Evolutionary conservation across 1,284 basidiomycete genomes (phyloP).

Genomic region (Naganishia sp.): DNA sequence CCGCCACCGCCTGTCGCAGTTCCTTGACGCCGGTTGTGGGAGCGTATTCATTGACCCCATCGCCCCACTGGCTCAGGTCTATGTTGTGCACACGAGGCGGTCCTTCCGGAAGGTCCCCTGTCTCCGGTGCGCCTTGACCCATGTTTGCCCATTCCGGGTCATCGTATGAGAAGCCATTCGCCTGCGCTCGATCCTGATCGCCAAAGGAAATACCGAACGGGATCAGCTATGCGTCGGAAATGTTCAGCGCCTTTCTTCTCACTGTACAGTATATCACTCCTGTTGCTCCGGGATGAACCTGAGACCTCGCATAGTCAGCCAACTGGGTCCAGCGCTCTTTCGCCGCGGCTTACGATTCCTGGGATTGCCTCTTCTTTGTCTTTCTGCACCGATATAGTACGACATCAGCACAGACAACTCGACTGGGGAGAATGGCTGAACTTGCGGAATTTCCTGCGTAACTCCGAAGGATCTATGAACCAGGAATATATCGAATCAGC

Average conservation of each 20-base stretch:
- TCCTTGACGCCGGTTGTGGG: slow-evolving; percentile 87
- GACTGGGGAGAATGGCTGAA: neutral
- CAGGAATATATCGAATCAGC: neutral
- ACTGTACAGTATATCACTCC: slow-evolving; percentile 77
- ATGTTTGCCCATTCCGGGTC: slow-evolving; percentile 74
- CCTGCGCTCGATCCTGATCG: slow-evolving; percentile 58
- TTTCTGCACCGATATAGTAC: slow-evolving; percentile 40
- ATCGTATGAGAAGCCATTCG: slow-evolving; percentile 81
- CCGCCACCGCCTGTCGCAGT: slow-evolving; percentile 44
- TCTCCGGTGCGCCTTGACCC: slow-evolving; percentile 82
- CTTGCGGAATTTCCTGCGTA: slow-evolving; percentile 40
- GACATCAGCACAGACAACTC: neutral
- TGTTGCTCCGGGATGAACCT: slow-evolving; percentile 57
- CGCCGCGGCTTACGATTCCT: slow-evolving; percentile 65
- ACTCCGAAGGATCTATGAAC: slow-evolving; percentile 37
- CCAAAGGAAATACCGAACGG: neutral
- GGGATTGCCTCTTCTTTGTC: slow-evolving; percentile 79
- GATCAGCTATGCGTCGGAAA: too few relatives aligned
- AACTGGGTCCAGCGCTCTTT: slow-evolving; percentile 57
- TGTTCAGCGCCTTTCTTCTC: neutral
- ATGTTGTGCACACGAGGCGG: slow-evolving; percentile 64
- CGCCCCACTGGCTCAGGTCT: slow-evolving; percentile 62
- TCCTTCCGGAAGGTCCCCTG: slow-evolving; percentile 74
- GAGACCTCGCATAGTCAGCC: slow-evolving; percentile 38
- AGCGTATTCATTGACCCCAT: slow-evolving; percentile 85